Evolutionary conservation across 495 filamentous ascomycete genomes (phyloP), one percentile per base, ranked within the genome.

Genomic region (Articulospora tetracladia): DNA sequence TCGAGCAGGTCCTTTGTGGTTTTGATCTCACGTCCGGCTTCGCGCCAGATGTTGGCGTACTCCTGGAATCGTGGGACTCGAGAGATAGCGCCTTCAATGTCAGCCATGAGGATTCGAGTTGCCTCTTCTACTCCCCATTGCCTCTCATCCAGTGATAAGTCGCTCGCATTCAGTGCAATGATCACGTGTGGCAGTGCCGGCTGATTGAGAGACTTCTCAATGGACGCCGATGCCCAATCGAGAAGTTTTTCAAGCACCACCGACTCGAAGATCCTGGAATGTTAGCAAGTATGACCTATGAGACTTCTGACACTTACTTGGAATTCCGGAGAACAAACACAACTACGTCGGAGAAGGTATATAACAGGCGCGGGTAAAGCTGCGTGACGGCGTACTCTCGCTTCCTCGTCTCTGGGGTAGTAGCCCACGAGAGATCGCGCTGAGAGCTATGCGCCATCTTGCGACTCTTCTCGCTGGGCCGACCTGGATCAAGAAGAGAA

Each of bases 181-280:
- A 86, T 74, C 11, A 73, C 75, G 60, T 84, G 82, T 1, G 83
- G 82, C 17, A 83, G 66, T 1, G 70, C 72, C 0, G 81, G 79
- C 55, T 86, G 83, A 55, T 83, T 83, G 36, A 76, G 65, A 1
- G 82, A 83, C 50, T 74, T 79, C 64, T 85, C 79, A 26, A 84
- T 48, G 1, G 71, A 64, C 17, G 69, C 62, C 1, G 67, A 59
- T 8, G 72, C 76, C 73, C 74, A 77, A n/a, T 75, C 65, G 19
- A 82, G 67, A 3, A 83, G 67, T 53, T 74, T 75, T 26, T 72
- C 60, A 15, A 78, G 62, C 1, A 78, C 78, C 6, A 58, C 64
- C 0, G 68, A 69, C 57, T 75, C 70, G 25, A 77, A 69, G 7
- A 65, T 66, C 48, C 73, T 73, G 20, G 22, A 15, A 1, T 23